Percentiles rank a stretch among this genome's conserved stretches.
These are phyloP conservation scores for Leucocoprinus birnbaumii DNA, from an alignment of 768 basidiomycete genomes.

Conservation along the genomic window DNA sequence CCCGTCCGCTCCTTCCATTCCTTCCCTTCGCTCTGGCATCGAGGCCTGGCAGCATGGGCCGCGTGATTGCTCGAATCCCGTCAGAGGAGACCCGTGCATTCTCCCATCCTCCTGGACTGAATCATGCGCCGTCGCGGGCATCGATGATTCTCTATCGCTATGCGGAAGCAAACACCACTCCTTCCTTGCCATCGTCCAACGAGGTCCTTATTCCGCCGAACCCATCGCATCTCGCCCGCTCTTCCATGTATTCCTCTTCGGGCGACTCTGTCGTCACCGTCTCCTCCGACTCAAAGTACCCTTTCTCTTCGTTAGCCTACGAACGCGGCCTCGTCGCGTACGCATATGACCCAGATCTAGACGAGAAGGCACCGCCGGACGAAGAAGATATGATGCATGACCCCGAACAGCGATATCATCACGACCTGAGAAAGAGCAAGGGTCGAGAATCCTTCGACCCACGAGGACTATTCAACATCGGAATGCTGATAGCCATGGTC, in stretches of 20 bases:
- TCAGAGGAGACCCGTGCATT: slow-evolving; percentile 12
- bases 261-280: slow-evolving; percentile 26
- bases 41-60: neutral
- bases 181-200: no score
- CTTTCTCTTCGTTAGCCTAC: slow-evolving; percentile 6
- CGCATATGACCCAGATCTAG: slow-evolving; percentile 53
- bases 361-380: slow-evolving; percentile 36
- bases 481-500: slow-evolving; percentile 59
- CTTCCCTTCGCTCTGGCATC: neutral
- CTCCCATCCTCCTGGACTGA: slow-evolving; percentile 12
- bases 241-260: slow-evolving; percentile 23
- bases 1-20: slow-evolving; percentile 4
- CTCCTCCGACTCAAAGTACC: slow-evolving; percentile 30
- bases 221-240: slow-evolving; percentile 13
- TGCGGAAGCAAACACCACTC: slow-evolving; percentile 15
- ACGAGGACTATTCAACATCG: slow-evolving; percentile 51
- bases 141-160: slow-evolving; percentile 35
- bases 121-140: slow-evolving; percentile 16
- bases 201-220: neutral
- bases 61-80: neutral
- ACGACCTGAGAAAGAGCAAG: neutral
- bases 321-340: slow-evolving; percentile 51
- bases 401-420: slow-evolving; percentile 20
- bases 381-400: slow-evolving; percentile 66
- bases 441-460: neutral